Conservation (phyloP, 73 alveolate species). For the Paramecium tetraurelia region DNA sequence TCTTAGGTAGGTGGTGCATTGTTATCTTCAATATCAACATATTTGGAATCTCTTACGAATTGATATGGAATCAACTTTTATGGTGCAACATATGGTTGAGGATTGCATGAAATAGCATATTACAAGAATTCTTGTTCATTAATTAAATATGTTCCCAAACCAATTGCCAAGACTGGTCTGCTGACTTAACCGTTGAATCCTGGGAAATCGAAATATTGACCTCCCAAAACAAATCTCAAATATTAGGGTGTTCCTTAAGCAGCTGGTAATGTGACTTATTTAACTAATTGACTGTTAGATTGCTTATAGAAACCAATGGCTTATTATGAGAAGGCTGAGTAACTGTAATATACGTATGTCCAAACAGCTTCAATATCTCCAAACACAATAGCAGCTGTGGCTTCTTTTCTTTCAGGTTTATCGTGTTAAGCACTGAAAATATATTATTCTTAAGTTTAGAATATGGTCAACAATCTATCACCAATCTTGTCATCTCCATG, state of each 20-base stretch:
- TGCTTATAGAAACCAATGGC: conserved; percentile 38
- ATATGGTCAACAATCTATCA: not conserved
- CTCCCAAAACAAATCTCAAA: conserved; percentile 38
- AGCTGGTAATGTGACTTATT: not conserved
- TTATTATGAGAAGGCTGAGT: not conserved
- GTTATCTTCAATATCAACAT: not conserved
- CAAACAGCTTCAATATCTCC: conserved; percentile 56
- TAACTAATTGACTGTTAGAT: not conserved
- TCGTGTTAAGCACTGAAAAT: conserved; percentile 25
- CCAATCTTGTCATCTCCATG: not conserved
- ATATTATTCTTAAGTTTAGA: conserved; percentile 9
- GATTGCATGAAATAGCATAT: conserved; percentile 32
- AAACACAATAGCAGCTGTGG: not conserved
- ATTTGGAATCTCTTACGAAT: not conserved
- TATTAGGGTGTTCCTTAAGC: not conserved
- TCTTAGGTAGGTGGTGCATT: not conserved
- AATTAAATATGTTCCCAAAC: not conserved
- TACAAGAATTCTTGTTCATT: not conserved
- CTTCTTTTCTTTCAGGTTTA: conserved; percentile 17
- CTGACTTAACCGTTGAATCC: conserved; percentile 31
- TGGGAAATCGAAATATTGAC: not conserved
- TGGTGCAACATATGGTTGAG: not conserved
- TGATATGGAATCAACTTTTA: not conserved
- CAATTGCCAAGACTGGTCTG: conserved; percentile 30
- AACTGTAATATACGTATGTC: conserved; percentile 44